A percentile compares a stretch with the other conserved stretches of the same genome.
Conservation (phyloP, 305 asterid species). For the Solanum hybrid region DNA sequence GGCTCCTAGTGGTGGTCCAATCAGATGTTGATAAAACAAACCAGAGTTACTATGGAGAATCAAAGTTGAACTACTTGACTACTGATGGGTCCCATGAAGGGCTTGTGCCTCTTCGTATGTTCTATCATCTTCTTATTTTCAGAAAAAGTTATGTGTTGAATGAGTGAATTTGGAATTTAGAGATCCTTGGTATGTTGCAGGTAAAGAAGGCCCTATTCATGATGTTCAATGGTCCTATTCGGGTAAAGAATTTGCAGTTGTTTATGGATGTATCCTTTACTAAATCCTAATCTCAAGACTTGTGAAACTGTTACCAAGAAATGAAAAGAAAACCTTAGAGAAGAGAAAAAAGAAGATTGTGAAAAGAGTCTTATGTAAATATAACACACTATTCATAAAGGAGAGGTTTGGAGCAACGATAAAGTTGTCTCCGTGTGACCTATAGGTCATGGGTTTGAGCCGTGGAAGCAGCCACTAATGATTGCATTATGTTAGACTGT, state of each 20-base stretch:
- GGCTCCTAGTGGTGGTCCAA: conserved; percentile 81
- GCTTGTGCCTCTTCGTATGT: conserved; percentile 88
- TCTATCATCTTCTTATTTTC: not conserved
- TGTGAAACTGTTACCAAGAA: not conserved
- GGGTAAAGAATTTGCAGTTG: conserved; percentile 96
- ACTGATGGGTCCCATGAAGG: conserved; percentile 93
- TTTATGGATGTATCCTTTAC: conserved; percentile 92
- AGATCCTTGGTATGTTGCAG: conserved; percentile 34
- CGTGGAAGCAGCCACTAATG: too few relatives aligned
- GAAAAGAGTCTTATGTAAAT: not conserved
- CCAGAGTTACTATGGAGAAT: conserved; percentile 96
- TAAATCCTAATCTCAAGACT: not conserved
- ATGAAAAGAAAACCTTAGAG: not conserved
- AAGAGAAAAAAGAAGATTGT: not conserved
- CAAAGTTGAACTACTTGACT: conserved; percentile 88
- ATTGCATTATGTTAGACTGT: not conserved
- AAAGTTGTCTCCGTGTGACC: too few relatives aligned
- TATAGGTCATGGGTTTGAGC: too few relatives aligned
- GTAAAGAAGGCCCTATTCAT: conserved; percentile 97
- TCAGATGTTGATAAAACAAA: conserved; percentile 98
- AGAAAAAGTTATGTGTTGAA: not conserved
- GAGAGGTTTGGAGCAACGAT: not conserved
- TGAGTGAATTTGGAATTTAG: not conserved
- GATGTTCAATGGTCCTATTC: conserved; percentile 95
- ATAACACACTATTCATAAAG: not conserved